A percentile compares a stretch with the other conserved stretches of the same genome.
Evolutionary conservation across 331 rosid genomes (phyloP).

Genomic region (Malus hybrid): DNA sequence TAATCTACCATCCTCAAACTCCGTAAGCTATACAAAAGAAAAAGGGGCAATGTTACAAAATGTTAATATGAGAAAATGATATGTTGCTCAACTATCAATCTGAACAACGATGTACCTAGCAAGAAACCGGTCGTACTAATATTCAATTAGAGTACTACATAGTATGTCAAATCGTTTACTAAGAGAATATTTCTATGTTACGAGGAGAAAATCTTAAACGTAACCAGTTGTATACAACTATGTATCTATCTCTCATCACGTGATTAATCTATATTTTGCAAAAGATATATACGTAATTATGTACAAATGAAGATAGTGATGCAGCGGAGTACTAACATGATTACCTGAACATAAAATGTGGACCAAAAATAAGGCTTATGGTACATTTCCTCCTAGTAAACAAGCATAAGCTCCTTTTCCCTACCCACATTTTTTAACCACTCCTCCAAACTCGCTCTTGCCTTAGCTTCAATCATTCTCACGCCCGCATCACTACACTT

Average conservation of each 20-base stretch:
- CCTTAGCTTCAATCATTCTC: constrained; percentile 62
- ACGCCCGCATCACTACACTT: constrained; percentile 73
- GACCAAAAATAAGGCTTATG: constrained; percentile 57
- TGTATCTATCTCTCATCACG: too few species aligned
- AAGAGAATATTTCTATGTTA: too few species aligned
- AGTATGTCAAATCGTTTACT: too few species aligned
- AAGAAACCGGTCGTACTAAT: too few species aligned
- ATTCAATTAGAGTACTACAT: too few species aligned
- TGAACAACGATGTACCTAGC: background rate
- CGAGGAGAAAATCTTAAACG: too few species aligned
- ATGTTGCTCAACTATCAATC: background rate
- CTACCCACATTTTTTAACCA: constrained; percentile 39
- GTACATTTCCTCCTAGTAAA: constrained; percentile 51
- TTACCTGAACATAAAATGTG: constrained; percentile 59
- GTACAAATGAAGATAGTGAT: too few species aligned
- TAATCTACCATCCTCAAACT: constrained; percentile 70
- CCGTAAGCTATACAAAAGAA: constrained; percentile 37
- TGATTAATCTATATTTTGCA: too few species aligned
- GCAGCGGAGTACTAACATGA: too few species aligned
- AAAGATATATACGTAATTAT: too few species aligned
- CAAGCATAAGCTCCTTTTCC: constrained; percentile 53
- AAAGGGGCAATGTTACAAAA: background rate
- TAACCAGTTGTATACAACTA: too few species aligned
- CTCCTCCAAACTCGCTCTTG: constrained; percentile 42
- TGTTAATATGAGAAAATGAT: background rate